Conservation (phyloP, 2,329 filamentous ascomycete species). For the Nothophaeocryptopus gaeumannii region DNA sequence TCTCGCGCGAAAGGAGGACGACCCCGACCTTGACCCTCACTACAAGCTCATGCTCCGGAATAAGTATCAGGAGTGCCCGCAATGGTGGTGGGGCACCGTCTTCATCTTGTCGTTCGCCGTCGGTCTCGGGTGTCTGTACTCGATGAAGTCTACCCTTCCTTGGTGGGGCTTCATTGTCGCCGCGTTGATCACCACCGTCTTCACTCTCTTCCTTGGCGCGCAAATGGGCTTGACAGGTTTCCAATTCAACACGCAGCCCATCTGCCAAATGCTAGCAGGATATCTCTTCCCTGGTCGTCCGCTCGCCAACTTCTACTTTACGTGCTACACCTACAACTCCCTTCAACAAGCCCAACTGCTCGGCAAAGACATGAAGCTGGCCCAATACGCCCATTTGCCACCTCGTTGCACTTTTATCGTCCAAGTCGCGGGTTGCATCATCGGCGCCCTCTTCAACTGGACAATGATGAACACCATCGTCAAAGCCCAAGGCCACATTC, state of each 20-base stretch:
- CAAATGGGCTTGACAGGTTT: constrained; percentile 36
- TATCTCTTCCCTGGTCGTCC: constrained; percentile 45
- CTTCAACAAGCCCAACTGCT: constrained; percentile 31
- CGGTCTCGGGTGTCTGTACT: constrained; percentile 30
- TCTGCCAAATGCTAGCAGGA: constrained; percentile 50
- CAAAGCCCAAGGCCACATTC: constrained; percentile 42
- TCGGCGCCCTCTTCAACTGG: constrained; percentile 48
- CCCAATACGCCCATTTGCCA: constrained; percentile 38
- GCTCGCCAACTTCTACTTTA: constrained; percentile 36
- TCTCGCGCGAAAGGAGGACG: constrained; percentile 21
- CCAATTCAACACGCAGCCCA: constrained; percentile 40
- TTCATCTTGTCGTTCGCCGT: constrained; percentile 24
- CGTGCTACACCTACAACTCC: constrained; percentile 33
- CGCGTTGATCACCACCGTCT: constrained; percentile 22
- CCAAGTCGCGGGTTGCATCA: constrained; percentile 43
- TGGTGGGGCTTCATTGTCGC: constrained; percentile 36
- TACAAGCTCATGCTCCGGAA: constrained; percentile 35
- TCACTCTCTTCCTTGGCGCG: constrained; percentile 30
- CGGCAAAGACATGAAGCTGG: constrained; percentile 36
- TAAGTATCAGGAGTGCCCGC: constrained; percentile 30
- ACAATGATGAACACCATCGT: constrained; percentile 47
- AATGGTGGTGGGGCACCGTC: constrained; percentile 33
- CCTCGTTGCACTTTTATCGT: constrained; percentile 47
- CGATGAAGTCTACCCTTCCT: constrained; percentile 30
- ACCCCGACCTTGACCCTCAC: constrained; percentile 32